Percentiles rank a stretch among this genome's conserved stretches.
Evolutionary conservation across 2,329 filamentous ascomycete genomes (phyloP).

Genomic region (Aspergillus carbonarius): DNA sequence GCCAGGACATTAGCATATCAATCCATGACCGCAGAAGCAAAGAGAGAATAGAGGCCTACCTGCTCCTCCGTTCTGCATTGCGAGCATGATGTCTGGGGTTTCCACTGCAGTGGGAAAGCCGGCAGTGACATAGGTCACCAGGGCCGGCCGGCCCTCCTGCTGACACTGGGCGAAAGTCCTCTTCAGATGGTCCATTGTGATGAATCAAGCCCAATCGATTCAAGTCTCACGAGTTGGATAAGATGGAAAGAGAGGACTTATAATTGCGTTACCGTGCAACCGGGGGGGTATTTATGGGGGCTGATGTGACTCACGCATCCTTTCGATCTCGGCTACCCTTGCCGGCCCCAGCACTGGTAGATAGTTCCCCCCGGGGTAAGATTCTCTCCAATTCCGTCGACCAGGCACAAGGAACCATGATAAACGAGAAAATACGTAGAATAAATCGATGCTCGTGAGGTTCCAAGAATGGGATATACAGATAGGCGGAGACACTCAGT

Average conservation of each 20-base stretch:
- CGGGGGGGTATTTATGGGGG: not conserved
- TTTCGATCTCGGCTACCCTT: not conserved
- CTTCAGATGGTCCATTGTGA: constrained; percentile 50
- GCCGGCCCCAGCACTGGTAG: not conserved
- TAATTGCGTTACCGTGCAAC: not conserved
- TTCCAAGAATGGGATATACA: constrained; percentile 7
- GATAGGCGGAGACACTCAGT: not conserved
- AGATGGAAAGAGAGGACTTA: not conserved
- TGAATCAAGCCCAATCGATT: not conserved
- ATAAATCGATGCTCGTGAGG: not conserved
- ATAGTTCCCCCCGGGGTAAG: not conserved
- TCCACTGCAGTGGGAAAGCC: constrained; percentile 77
- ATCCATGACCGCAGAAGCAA: not conserved
- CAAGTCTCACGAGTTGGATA: not conserved
- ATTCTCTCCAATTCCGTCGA: not conserved
- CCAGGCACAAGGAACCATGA: not conserved
- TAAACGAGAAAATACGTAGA: not conserved
- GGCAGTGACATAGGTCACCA: constrained; percentile 93
- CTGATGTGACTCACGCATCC: constrained; percentile 4
- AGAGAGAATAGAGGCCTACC: constrained; percentile 52
- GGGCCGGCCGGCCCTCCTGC: constrained; percentile 62
- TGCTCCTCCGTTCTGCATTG: constrained; percentile 85
- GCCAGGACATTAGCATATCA: constrained; percentile 6
- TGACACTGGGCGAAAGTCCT: constrained; percentile 55
- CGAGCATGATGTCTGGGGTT: constrained; percentile 77